A percentile compares a stretch with the other conserved stretches of the same genome.
Evolutionary conservation across 2,329 filamentous ascomycete genomes (phyloP).

Genomic region (Penicillium palitans): DNA sequence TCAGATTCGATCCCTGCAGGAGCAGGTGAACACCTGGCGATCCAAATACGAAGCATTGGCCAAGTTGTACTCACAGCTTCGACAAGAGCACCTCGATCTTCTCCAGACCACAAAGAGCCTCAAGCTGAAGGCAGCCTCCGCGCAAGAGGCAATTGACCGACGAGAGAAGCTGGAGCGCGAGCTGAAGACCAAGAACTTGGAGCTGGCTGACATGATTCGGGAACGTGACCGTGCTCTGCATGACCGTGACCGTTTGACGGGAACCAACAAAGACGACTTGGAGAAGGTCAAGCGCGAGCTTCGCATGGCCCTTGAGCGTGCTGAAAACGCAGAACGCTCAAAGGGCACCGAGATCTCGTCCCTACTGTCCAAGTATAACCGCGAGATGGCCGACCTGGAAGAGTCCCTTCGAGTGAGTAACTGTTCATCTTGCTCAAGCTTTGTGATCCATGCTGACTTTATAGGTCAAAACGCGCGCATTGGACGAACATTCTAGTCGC

Average conservation of each 20-base stretch:
- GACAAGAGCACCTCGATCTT: conserved; percentile 91
- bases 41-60: conserved; percentile 95
- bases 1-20: conserved; percentile 86
- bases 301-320: conserved; percentile 84
- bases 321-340: conserved; percentile 85
- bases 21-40: conserved; percentile 97
- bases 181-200: conserved; percentile 99
- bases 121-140: conserved; percentile 93
- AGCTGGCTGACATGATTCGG: conserved; percentile 96
- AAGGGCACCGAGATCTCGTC: conserved; percentile 95
- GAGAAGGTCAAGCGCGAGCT: conserved; percentile 95
- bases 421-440: background rate
- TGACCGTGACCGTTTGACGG: conserved; percentile 83
- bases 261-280: conserved; percentile 85
- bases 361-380: conserved; percentile 93
- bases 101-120: conserved; percentile 95
- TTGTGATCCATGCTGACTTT: conserved; percentile 12
- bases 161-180: conserved; percentile 95
- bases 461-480: conserved; percentile 79
- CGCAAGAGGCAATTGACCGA: conserved; percentile 92
- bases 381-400: conserved; percentile 95
- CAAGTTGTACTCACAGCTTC: conserved; percentile 94
- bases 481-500: conserved; percentile 80
- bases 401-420: conserved; percentile 67
- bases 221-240: conserved; percentile 91